phyloP scores from a whole-genome alignment of 2,329 filamentous ascomycete species.

The Polytolypa hystricis region DNA sequence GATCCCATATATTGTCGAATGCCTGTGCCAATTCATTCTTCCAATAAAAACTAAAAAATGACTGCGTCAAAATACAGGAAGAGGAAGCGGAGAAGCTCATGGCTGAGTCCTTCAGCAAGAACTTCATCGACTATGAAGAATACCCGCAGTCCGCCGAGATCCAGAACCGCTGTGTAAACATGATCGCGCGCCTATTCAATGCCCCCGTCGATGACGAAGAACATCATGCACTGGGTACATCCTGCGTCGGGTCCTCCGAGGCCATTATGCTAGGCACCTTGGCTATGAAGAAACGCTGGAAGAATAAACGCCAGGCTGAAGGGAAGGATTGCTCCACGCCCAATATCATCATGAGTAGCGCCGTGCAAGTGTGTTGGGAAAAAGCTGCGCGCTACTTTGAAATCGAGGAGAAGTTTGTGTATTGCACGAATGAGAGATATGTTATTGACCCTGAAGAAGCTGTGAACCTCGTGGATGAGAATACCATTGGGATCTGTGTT shows the following conservation, averaged over 20 bases:
- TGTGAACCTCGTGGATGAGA: slow-evolving; percentile 53
- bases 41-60: neutral
- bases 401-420: slow-evolving; percentile 74
- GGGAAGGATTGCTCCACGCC: slow-evolving; percentile 71
- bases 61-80: slow-evolving; percentile 46
- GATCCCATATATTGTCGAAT: neutral
- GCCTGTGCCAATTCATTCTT: neutral
- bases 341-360: slow-evolving; percentile 92
- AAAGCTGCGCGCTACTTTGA: slow-evolving; percentile 86
- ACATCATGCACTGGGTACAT: slow-evolving; percentile 67
- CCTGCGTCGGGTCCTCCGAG: slow-evolving; percentile 80
- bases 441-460: slow-evolving; percentile 54
- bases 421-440: slow-evolving; percentile 49
- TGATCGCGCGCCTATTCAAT: slow-evolving; percentile 85
- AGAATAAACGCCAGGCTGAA: slow-evolving; percentile 69
- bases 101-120: slow-evolving; percentile 83
- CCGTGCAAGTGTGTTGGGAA: slow-evolving; percentile 96
- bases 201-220: slow-evolving; percentile 49
- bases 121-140: slow-evolving; percentile 87
- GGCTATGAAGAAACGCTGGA: slow-evolving; percentile 94
- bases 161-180: slow-evolving; percentile 83
- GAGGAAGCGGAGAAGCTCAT: slow-evolving; percentile 94
- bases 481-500: slow-evolving; percentile 79
- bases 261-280: slow-evolving; percentile 44
- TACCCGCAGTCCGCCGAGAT: slow-evolving; percentile 73